Evolutionary conservation across 2,329 filamentous ascomycete species (phyloP), one percentile per base, ranked within the genome.

Genomic region (Trichothecium sympodiale): DNA sequence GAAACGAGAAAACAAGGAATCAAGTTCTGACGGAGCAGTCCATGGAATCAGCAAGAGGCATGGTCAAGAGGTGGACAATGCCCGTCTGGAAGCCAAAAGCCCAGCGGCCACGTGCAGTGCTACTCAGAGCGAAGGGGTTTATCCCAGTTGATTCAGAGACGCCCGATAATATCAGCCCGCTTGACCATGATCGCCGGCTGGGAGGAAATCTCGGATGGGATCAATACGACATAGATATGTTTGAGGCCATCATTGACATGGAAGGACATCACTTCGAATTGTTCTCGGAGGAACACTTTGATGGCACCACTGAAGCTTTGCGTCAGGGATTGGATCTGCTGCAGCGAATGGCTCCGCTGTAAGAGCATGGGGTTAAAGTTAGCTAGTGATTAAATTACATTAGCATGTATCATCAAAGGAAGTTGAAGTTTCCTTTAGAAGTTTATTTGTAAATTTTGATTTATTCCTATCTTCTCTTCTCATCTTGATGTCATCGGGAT

Each of bases 111-210:
- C 56, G 56, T 1, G 54, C 59, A 0, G 51, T 70, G 3, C 47
- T 74, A 26, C 48, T 75, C 14, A 59, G 63, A 18, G 69, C 68
- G 1, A 56, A 43, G 31, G 54, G 65, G 8, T 18, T 8, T 15
- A 8, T 33, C 15, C 31, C 31, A 15, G 17, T 9, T 8, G 15
- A 8, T 9, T 8, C 29, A 8, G 29, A 8, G 10, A 15, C 10
- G 10, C 15, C 29, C 8, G 29, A 31, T 9, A 33, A 14, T 9
- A 17, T 17, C 7, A 33, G 31, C 15, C 31, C 31, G 10, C 31
- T 33, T 7, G 31, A 33, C 17, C 17, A 17, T 8, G 31, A 33
- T 8, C 8, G 31, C 12, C 13, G 15, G 13, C 17, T 9, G 9
- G 31, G 31, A 20, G 10, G 15, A 8, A 17, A 10, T 14, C 31